Evolutionary conservation across 345 rosid genomes (phyloP).

Genomic region (Lumnitzera racemosa): DNA sequence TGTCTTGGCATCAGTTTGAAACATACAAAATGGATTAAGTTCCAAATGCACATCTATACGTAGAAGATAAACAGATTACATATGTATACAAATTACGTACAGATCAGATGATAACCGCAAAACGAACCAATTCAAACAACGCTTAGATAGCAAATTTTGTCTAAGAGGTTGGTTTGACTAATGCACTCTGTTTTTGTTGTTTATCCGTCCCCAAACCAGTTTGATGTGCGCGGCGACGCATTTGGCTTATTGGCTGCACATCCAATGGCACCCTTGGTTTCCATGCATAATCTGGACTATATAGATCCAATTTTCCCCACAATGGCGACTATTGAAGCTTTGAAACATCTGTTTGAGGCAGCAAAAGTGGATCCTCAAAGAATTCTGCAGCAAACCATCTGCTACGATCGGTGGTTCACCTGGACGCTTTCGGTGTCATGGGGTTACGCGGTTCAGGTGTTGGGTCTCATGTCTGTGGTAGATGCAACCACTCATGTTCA

Average conservation of each 20-base stretch:
- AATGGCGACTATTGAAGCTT: conserved; percentile 39
- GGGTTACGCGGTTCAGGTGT: conserved; percentile 80
- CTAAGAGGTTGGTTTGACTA: no score
- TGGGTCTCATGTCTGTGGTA: conserved; percentile 26
- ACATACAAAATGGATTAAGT: no score
- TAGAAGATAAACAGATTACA: no score
- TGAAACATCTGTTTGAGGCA: conserved; percentile 47
- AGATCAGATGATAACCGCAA: no score
- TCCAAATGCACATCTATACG: no score
- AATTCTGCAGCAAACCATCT: conserved; percentile 63
- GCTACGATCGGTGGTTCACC: conserved; percentile 64
- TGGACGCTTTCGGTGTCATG: conserved; percentile 86
- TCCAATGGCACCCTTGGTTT: conserved; percentile 62
- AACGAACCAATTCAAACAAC: no score
- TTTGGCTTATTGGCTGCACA: conserved; percentile 71
- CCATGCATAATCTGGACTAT: conserved; percentile 64
- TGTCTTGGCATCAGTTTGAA: no score
- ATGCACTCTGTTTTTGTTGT: no score
- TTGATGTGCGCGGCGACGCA: conserved; percentile 63
- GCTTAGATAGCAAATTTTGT: no score
- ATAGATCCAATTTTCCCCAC: conserved; percentile 69
- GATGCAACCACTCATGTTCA: conserved; percentile 42
- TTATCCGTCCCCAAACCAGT: conserved; percentile 18
- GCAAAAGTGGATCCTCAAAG: conserved; percentile 54
- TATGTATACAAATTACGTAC: no score